Evolutionary conservation across 495 filamentous ascomycete genomes (phyloP), one percentile per base, ranked within the genome.

Genomic region (Chaetomium tenue): DNA sequence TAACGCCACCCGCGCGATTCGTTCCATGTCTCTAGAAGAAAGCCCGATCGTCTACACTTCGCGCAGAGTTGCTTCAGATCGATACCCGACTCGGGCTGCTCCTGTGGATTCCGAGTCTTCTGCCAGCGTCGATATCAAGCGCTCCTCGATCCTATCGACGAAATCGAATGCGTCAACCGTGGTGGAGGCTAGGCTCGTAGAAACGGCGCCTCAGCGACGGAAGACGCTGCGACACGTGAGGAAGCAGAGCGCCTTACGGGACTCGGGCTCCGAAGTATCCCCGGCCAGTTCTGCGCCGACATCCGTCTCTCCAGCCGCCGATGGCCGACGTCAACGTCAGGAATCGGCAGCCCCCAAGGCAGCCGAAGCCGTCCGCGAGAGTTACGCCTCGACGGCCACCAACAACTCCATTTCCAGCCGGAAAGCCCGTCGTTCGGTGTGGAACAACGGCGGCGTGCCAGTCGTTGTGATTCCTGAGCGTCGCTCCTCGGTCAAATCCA

Each of bases 381-480:
- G 88, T 63, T 74, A 86, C 58, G 79, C 76, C 23, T 90, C 89
- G 5, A 86, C 82, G 52, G 75, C 77, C 11, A 87, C 87, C 9
- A 71, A 75, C 37, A 85, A 79, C 55, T 81, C 80, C n/a, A 81
- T 81, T 50, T 82, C 82, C 4, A 83, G 80, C 66, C 77, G 74
- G 39, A 84, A 78, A 58, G 81, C 80, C 15, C 78, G 81, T n/a
- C 78, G 81, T 37, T 85, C 88, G 53, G 79, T 86, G 9, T 72
- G 78, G 72, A 83, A 78, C 65, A 78, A 68, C 46, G 82, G 82
- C 33, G 81, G 75, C 6, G 88, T 89, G 58, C 88, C 88, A 6
- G 88, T 91, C 55, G 84, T 90, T 18, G 84, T 91, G 22, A 84
- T 91, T 47, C 90, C 90, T 15, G 82, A 91, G 50, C 81, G 89